Percentiles rank a stretch among this genome's conserved stretches.
Conservation (phyloP, 495 filamentous ascomycete species). For the Clavariopsis aquatica region DNA sequence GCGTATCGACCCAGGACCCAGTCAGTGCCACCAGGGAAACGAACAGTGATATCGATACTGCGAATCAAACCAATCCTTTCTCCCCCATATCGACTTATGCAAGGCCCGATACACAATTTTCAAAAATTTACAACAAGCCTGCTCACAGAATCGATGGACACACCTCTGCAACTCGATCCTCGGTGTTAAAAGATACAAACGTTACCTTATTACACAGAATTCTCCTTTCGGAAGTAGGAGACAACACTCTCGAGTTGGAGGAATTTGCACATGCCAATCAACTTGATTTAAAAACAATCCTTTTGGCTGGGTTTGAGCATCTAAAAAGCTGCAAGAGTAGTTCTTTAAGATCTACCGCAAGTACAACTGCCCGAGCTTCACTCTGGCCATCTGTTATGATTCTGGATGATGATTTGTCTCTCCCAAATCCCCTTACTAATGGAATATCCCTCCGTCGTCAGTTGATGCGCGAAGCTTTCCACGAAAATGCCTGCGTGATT, state of each 20-base stretch:
- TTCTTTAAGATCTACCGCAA: background rate
- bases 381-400: background rate
- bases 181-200: too few species aligned
- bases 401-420: background rate
- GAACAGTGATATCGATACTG: background rate
- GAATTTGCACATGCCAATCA: background rate
- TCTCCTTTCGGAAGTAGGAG: background rate
- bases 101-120: too few species aligned
- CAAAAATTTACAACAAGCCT: background rate
- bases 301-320: background rate
- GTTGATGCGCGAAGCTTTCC: background rate
- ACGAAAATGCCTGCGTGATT: conserved; percentile 1
- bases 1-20: background rate
- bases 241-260: background rate
- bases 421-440: background rate
- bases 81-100: background rate
- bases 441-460: conserved; percentile 16
- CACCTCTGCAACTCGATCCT: too few species aligned
- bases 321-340: background rate
- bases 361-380: background rate
- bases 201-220: background rate
- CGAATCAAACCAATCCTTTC: background rate
- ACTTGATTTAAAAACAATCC: background rate
- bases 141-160: background rate
- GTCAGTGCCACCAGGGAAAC: background rate